Base-by-base conservation (phyloP, 768 basidiomycete genomes). In the Daedalea quercina region DNA sequence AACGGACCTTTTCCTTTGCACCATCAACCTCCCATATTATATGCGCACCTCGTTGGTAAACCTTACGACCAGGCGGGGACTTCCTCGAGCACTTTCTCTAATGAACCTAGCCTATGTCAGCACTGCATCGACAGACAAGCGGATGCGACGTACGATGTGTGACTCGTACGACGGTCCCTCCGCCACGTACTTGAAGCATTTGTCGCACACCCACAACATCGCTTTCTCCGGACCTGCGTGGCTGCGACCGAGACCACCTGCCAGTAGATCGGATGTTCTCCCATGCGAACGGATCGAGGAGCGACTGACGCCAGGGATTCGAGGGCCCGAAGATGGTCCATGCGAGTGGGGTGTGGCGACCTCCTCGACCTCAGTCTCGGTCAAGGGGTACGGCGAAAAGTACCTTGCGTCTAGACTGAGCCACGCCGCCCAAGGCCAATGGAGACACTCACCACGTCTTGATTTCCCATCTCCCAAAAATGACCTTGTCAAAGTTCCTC, bases 11-110 rank as follows among this genome's bases (percentile, higher is more conserved):
- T 54, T 88, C 82, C 53, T 77, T 75, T 0, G 85, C 83, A 1
- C 94, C 95, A 65, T 99, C 94, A 1, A 99, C 87, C 69, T 97
- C 94, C 89, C 92, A 97, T 40, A 99, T 94, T 0, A 80, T 84
- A 66, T 89, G 88, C 6, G 87, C 87, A 0, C 91, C 94, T 33
- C 87, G 76, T 57, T 94, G 85, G 64, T 97, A 99, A 7, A 98
- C 92, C 64, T 88, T 90, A 44, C 77, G 72, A 3, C 95, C 95
- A 1, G 95, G 95, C 1, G 95, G 95, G 62, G 82, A 79, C 43
- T 70, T 78, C 46, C 76, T 63, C 6, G 74, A 75, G 61, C 94
- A 95, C 35, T 73, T 76, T 65, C 77, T 85, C 90, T 54, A 52
- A 52, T 22, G 35, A 9, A 50, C 54, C 66, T 46, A 63, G 56